Conservation (phyloP, 2,329 filamentous ascomycete species). For the Neopestalotiopsis rosae region DNA sequence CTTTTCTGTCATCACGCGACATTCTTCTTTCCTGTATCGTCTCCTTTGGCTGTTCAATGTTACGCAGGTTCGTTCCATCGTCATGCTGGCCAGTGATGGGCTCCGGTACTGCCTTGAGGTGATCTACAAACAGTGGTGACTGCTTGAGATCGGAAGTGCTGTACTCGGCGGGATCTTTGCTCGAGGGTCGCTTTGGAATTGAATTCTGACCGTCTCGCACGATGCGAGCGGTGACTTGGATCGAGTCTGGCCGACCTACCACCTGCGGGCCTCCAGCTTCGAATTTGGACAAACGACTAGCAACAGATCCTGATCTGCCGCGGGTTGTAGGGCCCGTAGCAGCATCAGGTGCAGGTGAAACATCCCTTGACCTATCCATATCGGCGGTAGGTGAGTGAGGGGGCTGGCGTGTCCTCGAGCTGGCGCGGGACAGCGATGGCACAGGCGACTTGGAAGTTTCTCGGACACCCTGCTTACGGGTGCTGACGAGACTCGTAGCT, state of each 20-base stretch:
- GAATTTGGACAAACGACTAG: conserved; percentile 61
- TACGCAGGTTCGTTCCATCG: conserved; percentile 28
- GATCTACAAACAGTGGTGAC: conserved; percentile 63
- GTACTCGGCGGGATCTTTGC: conserved; percentile 49
- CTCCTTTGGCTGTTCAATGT: conserved; percentile 42
- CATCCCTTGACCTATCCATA: conserved; percentile 33
- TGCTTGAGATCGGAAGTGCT: conserved; percentile 59
- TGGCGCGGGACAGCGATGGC: conserved; percentile 38
- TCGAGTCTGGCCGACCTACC: conserved; percentile 69
- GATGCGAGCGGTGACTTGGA: conserved; percentile 89
- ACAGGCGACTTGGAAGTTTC: conserved; percentile 35
- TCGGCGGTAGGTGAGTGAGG: conserved; percentile 36
- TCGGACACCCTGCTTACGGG: conserved; percentile 42
- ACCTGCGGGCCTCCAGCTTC: conserved; percentile 46
- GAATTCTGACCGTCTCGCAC: conserved; percentile 66
- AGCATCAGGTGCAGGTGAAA: conserved; percentile 26
- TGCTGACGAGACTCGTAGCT: conserved; percentile 51
- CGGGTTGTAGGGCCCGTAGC: conserved; percentile 32
- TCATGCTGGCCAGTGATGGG: conserved; percentile 34
- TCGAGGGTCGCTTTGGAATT: conserved; percentile 42
- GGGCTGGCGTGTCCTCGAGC: conserved; percentile 15
- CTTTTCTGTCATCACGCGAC: conserved; percentile 45
- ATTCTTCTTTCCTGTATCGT: conserved; percentile 54
- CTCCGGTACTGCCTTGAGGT: conserved; percentile 48
- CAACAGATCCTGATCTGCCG: conserved; percentile 59